phyloP scores from a whole-genome alignment of 192 early-diverging fungal genomes.

The Coemansia sp. region DNA sequence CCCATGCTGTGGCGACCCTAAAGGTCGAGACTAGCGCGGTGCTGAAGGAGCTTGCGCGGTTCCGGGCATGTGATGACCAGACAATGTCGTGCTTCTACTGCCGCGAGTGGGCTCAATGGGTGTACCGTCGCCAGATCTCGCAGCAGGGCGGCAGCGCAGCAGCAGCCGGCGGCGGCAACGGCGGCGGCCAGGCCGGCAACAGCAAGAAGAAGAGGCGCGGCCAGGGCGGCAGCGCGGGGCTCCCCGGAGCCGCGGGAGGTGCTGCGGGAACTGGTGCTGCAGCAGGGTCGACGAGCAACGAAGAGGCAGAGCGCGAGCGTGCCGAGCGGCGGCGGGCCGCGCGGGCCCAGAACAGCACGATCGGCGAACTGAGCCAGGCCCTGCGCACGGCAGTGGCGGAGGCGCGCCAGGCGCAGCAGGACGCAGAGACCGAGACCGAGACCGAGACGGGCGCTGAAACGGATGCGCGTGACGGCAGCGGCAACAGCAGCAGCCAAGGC shows the following conservation, averaged over 20 bases:
- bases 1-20: slow-evolving; percentile 50
- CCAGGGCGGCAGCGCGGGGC: slow-evolving; percentile 1
- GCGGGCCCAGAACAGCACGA: slow-evolving; percentile 25
- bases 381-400: slow-evolving; percentile 28
- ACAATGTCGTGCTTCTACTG: slow-evolving; percentile 68
- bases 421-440: not conserved
- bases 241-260: not conserved
- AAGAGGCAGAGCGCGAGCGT: slow-evolving; percentile 24
- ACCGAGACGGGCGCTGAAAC: slow-evolving; percentile 23
- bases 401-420: slow-evolving; percentile 19
- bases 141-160: slow-evolving; percentile 6
- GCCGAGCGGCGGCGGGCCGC: slow-evolving; percentile 37
- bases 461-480: slow-evolving; percentile 13
- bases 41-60: slow-evolving; percentile 64
- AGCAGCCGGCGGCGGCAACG: not conserved
- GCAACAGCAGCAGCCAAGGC: slow-evolving; percentile 1
- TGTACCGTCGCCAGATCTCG: slow-evolving; percentile 62
- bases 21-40: slow-evolving; percentile 58
- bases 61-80: slow-evolving; percentile 64
- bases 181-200: slow-evolving; percentile 1
- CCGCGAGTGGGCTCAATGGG: slow-evolving; percentile 73
- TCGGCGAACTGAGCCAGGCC: slow-evolving; percentile 33
- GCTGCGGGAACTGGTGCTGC: not conserved
- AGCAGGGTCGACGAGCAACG: too few relatives aligned
- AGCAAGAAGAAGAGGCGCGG: slow-evolving; percentile 34